Evolutionary conservation across 1,139 yeast species (phyloP).

Genomic region (Protomyces macrosporus): DNA sequence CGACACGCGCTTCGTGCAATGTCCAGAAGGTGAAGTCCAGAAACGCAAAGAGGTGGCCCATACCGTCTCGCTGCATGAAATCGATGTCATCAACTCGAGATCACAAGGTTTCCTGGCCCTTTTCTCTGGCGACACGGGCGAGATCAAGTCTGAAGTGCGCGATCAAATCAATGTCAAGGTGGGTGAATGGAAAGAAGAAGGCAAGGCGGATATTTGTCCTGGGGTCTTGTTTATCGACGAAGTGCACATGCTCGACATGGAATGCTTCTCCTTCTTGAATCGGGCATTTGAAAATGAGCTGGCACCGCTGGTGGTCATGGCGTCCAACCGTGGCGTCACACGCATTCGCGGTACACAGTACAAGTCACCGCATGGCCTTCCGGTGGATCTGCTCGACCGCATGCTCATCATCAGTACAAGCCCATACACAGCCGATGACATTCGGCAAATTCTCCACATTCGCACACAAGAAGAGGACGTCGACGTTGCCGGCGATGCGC

Average conservation of each 20-base stretch:
- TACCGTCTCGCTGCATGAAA: slow-evolving; percentile 93
- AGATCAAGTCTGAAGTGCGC: slow-evolving; percentile 89
- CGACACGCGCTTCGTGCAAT: slow-evolving; percentile 92
- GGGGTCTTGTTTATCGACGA: slow-evolving; percentile 97
- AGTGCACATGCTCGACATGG: slow-evolving; percentile 97
- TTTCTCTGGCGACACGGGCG: slow-evolving; percentile 97
- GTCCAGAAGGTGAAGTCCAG: slow-evolving; percentile 98
- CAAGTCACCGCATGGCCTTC: slow-evolving; percentile 94
- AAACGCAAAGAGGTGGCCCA: slow-evolving; percentile 92
- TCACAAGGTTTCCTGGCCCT: slow-evolving; percentile 96
- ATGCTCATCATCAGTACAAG: slow-evolving; percentile 86
- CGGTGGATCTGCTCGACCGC: slow-evolving; percentile 89
- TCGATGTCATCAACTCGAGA: slow-evolving; percentile 95
- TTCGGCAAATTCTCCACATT: slow-evolving; percentile 75
- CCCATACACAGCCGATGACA: slow-evolving; percentile 71
- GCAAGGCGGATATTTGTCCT: slow-evolving; percentile 97
- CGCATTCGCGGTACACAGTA: slow-evolving; percentile 89
- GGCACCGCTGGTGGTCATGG: slow-evolving; percentile 97
- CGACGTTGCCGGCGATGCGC: slow-evolving; percentile 74
- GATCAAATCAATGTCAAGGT: slow-evolving; percentile 96
- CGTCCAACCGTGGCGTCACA: slow-evolving; percentile 92
- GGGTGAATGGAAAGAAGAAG: slow-evolving; percentile 99
- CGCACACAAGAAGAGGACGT: slow-evolving; percentile 97
- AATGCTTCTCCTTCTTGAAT: slow-evolving; percentile 90
- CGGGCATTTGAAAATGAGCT: slow-evolving; percentile 95